Base-by-base conservation (phyloP, 169 alveolate genomes). In the Babesia caballi region DNA sequence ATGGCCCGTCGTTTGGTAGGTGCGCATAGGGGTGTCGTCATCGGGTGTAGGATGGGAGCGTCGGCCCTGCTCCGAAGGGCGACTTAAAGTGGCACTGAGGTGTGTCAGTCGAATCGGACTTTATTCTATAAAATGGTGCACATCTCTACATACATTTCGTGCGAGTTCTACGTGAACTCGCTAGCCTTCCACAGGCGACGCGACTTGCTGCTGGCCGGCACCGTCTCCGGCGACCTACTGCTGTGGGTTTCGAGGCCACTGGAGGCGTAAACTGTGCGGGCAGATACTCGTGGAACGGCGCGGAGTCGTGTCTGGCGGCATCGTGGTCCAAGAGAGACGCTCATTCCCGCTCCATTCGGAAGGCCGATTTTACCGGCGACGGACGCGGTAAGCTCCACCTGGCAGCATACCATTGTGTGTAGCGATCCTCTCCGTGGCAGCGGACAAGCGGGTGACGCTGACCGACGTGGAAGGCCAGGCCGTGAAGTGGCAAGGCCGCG, bases 1-100 rank as follows among this genome's bases (percentile, higher is more conserved):
- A 80, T 80, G 88, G 88, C 88, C 33, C 74, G 76, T 19, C 67
- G 69, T n/a, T 41, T 80, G 53, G 88, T 80, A 57, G 4, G 84
- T 49, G 38, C 12, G 9, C 9, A 21, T 7, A 12, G 23, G 15
- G 54, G 4, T 9, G 23, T 30, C 4, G 6, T 7, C 69, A 40
- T 33, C 32, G 6, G 47, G 15, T 19, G n/a, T 47, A 80, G 88
- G 88, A 80, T 38, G 88, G 88, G 42, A 33, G 80, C 25, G 66
- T 80, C 30, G 88, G 83, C 12, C n/a, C 60, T 11, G 23, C 60
- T 17, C 88, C 88, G 23, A 80, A 80, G 77, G 88, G 88, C 23
- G 88, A 80, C 57, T 54, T 80, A 27, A 80, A 80, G 59, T 80
- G 88, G 88, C 88, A 80, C 72, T 80, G 46, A 56, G 33, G 3